Evolutionary conservation across 306 rosid genomes (phyloP).

Genomic region (Alnus glutinosa): DNA sequence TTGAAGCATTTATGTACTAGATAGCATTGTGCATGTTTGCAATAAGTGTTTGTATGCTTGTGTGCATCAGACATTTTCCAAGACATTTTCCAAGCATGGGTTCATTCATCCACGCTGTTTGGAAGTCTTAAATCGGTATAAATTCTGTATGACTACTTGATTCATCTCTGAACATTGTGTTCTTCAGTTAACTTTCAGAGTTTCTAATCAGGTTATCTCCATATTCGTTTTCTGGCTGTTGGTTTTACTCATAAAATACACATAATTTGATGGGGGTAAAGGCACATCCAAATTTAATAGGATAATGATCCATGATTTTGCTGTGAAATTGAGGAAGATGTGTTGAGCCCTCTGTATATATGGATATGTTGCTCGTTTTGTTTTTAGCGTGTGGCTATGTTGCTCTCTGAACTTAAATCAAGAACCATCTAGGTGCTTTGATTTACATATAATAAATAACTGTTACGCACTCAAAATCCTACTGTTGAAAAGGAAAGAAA

Average conservation of each 20-base stretch:
- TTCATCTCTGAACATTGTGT: neutral
- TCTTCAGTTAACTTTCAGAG: neutral
- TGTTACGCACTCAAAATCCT: no score
- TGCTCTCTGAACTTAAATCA: no score
- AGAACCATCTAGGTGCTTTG: no score
- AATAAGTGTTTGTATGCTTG: slow-evolving; percentile 44
- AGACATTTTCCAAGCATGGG: slow-evolving; percentile 30
- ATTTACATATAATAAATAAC: no score
- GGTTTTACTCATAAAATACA: neutral
- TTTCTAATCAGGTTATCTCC: neutral
- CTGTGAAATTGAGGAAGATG: neutral
- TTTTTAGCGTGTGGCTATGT: no score
- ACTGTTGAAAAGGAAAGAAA: no score
- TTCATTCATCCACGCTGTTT: slow-evolving; percentile 25
- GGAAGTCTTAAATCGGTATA: slow-evolving; percentile 18
- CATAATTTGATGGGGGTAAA: neutral
- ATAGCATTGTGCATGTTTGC: slow-evolving; percentile 52
- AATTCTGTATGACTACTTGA: slow-evolving; percentile 12
- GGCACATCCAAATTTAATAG: neutral
- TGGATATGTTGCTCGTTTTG: neutral
- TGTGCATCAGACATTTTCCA: slow-evolving; percentile 12
- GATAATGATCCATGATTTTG: neutral
- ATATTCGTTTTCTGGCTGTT: neutral
- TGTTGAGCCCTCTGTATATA: neutral
- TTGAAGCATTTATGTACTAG: slow-evolving; percentile 42